Evolutionary conservation across 441 rosid genomes (phyloP), one percentile per base, ranked within the genome.

Genomic region (Jatropha multifida): DNA sequence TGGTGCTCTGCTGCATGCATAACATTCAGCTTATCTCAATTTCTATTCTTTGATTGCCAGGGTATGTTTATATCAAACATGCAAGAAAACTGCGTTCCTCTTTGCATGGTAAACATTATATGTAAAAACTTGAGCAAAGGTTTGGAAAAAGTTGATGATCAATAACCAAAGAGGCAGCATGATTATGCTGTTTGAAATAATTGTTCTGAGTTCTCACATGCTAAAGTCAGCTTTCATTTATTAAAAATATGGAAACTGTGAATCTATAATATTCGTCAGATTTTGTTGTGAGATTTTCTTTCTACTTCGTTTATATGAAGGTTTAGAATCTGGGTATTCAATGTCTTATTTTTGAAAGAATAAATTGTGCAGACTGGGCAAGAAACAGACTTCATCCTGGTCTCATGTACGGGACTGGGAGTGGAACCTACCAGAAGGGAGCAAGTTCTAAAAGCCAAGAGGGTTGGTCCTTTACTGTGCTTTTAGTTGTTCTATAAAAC

Each of bases 401-500:
- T 96, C 73, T 96, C 98, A 4, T 92, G 99, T 79, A 88, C 99
- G 41, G 97, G 98, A 80, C 84, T 82, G 49, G 97, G 97, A 74
- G 93, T 94, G 58, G 99, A 96, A 61, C 88, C 93, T 63, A 85
- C 81, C 80, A 88, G 97, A 81, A 88, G 94, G 81, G 98, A 96
- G 86, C 99, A 96, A 84, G 98, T 96, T 85, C 80, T 96, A 52
- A 91, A 92, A 85, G 93, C 97, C 76, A 96, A 92, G 88, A 90
- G 97, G 86, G 99, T 96, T 48, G 76, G 90, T 78, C 26, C 48
- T 62, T 75, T 63, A 54, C 9, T 61, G 5, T 63, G 32, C 42
- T 65, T 74, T 37, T 23, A 41, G 26, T 37, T 74, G 10, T 40
- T 2, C 15, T 52, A 14, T 62, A 54, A 74, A 4, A 23, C 7